Evolutionary conservation across 108 stramenopile species (phyloP), one percentile per base, ranked within the genome.

Genomic region (Cyclotella sp.): DNA sequence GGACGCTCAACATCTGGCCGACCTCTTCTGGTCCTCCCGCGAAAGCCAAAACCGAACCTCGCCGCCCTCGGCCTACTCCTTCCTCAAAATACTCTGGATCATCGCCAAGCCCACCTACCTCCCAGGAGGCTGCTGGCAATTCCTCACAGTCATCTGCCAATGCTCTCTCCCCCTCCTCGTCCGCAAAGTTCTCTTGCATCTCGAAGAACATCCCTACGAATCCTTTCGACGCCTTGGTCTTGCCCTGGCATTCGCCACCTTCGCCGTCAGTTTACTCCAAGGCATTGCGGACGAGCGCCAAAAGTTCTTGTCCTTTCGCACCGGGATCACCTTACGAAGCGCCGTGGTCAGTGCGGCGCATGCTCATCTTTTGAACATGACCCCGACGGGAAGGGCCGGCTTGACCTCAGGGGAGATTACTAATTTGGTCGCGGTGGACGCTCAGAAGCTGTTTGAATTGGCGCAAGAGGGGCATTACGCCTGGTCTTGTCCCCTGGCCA

Each of bases 371-470:
- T 51, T 96, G 22, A 46, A 84, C 27, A 44, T 92, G 52, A 84
- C 87, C 7, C 87, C 91, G 0, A 47, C 47, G 14, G 92, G 91
- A 47, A 81, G 86, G 14, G 41, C 62, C 0, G 86, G 86, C 9
- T 55, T 92, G 54, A 88, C 90, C 3, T 77, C 86, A 0, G 95
- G 93, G 28, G 85, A 93, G 73, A 77, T 92, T 18, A 85, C 87
- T 51, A 95, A 91, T 28, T 73, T 97, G 11, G 82, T 95, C 12
- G 90, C 90, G 0, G 86, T 92, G 15, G 96, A 97, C 73, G 72
- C 88, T 0, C 91, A 95, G 72, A 95, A 93, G 66, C 58, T 93
- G n/a, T 91, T 87, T 72, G 93, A 94, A 84, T 83, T 91, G 12
- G 70, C 87, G 13, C 92, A 91, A 72, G 92, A 93, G 49, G 89